A percentile compares a stretch with the other conserved stretches of the same genome.
phyloP scores from a whole-genome alignment of 768 basidiomycete genomes.

The Lactarius trivialis region DNA sequence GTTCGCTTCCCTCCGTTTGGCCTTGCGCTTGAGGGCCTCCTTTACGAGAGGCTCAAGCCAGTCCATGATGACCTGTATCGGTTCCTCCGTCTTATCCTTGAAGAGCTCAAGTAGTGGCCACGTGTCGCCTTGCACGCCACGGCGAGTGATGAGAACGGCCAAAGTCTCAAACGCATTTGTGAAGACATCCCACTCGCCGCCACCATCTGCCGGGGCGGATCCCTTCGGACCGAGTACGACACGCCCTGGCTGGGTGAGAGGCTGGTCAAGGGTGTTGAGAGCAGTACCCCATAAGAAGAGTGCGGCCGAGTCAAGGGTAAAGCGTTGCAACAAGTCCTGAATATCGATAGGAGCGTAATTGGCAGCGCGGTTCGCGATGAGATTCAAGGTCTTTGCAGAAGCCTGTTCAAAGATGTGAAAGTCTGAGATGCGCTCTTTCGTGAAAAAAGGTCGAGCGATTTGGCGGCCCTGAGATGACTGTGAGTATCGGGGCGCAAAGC shows the following conservation, averaged over 20 bases:
- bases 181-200: slow-evolving; percentile 19
- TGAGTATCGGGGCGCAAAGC: slow-evolving; percentile 2
- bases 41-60: slow-evolving; percentile 21
- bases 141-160: slow-evolving; percentile 16
- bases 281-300: slow-evolving; percentile 46
- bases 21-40: slow-evolving; percentile 14
- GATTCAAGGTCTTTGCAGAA: slow-evolving; percentile 25
- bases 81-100: slow-evolving; percentile 22
- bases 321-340: slow-evolving; percentile 41
- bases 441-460: slow-evolving; percentile 36
- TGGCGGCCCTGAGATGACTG: slow-evolving; percentile 23
- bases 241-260: slow-evolving; percentile 36
- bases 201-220: slow-evolving; percentile 17
- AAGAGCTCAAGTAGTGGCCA: slow-evolving; percentile 24
- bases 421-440: slow-evolving; percentile 31
- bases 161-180: slow-evolving; percentile 18
- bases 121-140: slow-evolving; percentile 17
- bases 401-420: slow-evolving; percentile 33
- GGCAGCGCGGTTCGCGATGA: slow-evolving; percentile 10
- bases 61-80: slow-evolving; percentile 10
- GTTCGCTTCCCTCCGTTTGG: slow-evolving; percentile 6
- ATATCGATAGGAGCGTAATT: slow-evolving; percentile 2
- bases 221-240: slow-evolving; percentile 21
- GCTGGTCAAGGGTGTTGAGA: slow-evolving; percentile 34
- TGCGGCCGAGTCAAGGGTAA: slow-evolving; percentile 48